Base-by-base conservation (phyloP, 441 rosid genomes). In the Adansonia madagascariensis region DNA sequence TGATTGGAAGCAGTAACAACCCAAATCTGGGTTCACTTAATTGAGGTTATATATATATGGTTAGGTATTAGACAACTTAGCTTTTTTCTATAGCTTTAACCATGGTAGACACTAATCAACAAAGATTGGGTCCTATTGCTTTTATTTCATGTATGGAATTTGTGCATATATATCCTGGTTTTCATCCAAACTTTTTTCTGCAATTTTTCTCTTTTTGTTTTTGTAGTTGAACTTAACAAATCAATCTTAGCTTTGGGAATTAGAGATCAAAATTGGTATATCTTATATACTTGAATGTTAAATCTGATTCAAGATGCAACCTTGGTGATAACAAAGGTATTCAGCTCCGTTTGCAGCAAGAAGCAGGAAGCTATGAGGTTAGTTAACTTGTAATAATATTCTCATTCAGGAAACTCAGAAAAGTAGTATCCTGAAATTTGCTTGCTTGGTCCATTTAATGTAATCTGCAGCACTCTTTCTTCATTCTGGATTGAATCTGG, bases 71-170 rank as follows among this genome's bases (percentile, higher is more conserved):
- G 41, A 11, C 56, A 69, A 14, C 14, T 7, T 20, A 49, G 35
- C 55, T 44, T n/a, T 27, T 24, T 70, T 50, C 18, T 31, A 9
- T 57, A 22, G 57, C 24, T 59, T 60, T 60, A 74, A 74, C 41
- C 39, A 59, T 35, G 75, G 35, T 41, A 50, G 8, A 50, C 60
- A 70, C 44, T 50, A 52, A 66, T 43, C 71, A 43, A 18, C n/a
- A 43, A 66, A 46, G 24, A 8, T 43, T 66, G 31, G 71, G 35
- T 18, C 50, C 50, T 65, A 41, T 41, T 69, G 20, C 60, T 50
- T 27, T 50, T 70, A 70, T 70, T 27, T 50, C 59, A 15, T 69
- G 18, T 47, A 69, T 47, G 73, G 53, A 43, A 66, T 63, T 35
- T 35, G 46, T 63, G 20, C 46, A 63, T 63, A 31, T 31, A 31